Percentiles rank a stretch among this genome's conserved stretches.
phyloP scores from a whole-genome alignment of 2,329 filamentous ascomycete genomes.

The Hypoxylon sp. region DNA sequence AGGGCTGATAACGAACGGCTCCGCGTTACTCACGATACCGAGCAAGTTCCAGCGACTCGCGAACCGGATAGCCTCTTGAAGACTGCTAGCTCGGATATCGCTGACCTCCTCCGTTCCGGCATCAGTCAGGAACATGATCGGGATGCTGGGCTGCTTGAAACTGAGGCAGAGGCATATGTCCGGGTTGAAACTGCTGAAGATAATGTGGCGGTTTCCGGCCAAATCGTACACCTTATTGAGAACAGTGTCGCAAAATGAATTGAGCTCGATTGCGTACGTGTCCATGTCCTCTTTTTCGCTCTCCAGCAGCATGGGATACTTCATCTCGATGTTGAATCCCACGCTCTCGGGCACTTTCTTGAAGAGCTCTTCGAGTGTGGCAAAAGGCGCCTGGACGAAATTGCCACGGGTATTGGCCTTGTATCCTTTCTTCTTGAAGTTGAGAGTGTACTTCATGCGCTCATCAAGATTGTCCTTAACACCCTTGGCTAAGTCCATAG shows the following conservation, averaged over 20 bases:
- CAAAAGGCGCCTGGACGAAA: conserved; percentile 96
- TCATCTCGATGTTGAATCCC: conserved; percentile 99
- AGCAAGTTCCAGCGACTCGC: conserved; percentile 95
- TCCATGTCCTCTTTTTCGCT: conserved; percentile 97
- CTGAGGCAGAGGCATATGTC: conserved; percentile 94
- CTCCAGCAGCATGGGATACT: conserved; percentile 98
- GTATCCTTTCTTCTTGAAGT: conserved; percentile 95
- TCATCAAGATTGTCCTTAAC: conserved; percentile 70
- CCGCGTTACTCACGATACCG: conserved; percentile 90
- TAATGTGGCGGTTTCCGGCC: conserved; percentile 86
- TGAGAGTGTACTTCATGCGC: conserved; percentile 96
- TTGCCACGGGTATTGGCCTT: conserved; percentile 95
- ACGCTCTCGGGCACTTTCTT: conserved; percentile 83
- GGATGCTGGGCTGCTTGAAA: conserved; percentile 98
- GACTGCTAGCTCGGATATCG: conserved; percentile 89
- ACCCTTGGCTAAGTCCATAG: conserved; percentile 66
- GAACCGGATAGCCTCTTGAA: conserved; percentile 96
- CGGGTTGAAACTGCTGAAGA: conserved; percentile 98
- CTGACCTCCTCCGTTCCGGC: conserved; percentile 85
- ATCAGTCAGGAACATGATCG: conserved; percentile 94
- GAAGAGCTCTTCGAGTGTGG: conserved; percentile 95
- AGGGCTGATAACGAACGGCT: conserved; percentile 90
- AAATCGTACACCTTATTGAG: conserved; percentile 91
- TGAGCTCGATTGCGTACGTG: conserved; percentile 93
- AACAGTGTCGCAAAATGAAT: conserved; percentile 96